These are phyloP conservation scores for Lonicera japonica DNA, from an alignment of 129 eudicot species.

Conservation along the genomic window DNA sequence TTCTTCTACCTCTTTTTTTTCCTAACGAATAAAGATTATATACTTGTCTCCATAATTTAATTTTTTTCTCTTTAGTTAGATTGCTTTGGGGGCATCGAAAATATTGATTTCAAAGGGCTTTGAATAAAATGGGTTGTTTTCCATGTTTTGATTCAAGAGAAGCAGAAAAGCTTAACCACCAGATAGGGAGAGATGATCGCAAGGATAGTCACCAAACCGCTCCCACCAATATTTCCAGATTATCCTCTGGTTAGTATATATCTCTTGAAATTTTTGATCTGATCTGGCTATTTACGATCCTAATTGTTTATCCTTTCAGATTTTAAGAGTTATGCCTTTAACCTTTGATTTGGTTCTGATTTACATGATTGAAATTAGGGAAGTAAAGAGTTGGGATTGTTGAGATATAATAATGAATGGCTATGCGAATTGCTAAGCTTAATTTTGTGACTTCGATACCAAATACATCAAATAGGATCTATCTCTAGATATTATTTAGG, in stretches of 20 bases:
- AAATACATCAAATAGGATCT: background rate
- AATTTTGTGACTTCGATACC: too few species aligned
- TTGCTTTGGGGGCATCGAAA: too few species aligned
- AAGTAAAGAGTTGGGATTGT: background rate
- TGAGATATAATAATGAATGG: too few species aligned
- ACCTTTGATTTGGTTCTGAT: slow-evolving; percentile 2
- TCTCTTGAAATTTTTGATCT: slow-evolving; percentile 25
- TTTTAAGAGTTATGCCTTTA: background rate
- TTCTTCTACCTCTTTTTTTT: too few species aligned
- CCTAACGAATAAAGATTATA: too few species aligned
- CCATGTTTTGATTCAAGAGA: slow-evolving; percentile 85
- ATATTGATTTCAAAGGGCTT: too few species aligned
- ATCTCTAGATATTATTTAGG: background rate
- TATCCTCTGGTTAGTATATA: slow-evolving; percentile 71
- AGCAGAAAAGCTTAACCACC: slow-evolving; percentile 57
- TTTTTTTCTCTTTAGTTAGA: too few species aligned
- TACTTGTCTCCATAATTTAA: too few species aligned
- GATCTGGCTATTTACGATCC: slow-evolving; percentile 25
- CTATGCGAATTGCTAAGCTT: background rate
- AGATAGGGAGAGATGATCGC: slow-evolving; percentile 41
- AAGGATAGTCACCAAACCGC: slow-evolving; percentile 37
- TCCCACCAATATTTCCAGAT: slow-evolving; percentile 68
- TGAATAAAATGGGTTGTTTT: slow-evolving; percentile 75
- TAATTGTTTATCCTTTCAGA: too few species aligned
- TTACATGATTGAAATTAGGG: background rate